These are phyloP conservation scores for Wickerhamiella cacticola DNA, from an alignment of 805 yeast genomes.

Conservation along the genomic window DNA sequence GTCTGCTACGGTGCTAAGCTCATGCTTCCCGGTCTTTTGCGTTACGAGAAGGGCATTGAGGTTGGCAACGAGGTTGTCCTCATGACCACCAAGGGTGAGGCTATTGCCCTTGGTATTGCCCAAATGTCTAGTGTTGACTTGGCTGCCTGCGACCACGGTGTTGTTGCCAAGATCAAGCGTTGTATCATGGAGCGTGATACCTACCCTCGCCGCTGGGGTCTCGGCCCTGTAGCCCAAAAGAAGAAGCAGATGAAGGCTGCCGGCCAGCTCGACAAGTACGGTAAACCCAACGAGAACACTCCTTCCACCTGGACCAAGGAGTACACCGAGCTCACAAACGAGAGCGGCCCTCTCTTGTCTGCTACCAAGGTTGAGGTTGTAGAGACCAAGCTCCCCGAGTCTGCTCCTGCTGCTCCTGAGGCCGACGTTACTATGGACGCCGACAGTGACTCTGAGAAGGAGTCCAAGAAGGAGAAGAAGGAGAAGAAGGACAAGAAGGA, in stretches of 20 bases:
- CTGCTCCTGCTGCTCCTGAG: slow-evolving; percentile 17
- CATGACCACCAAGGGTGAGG: slow-evolving; percentile 99
- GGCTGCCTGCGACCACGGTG: slow-evolving; percentile 95
- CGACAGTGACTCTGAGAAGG: slow-evolving; percentile 39
- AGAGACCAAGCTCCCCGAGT: slow-evolving; percentile 15
- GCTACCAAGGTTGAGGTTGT: slow-evolving; percentile 41
- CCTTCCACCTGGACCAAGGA: slow-evolving; percentile 85
- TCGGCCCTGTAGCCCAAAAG: slow-evolving; percentile 97
- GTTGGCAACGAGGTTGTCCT: slow-evolving; percentile 94
- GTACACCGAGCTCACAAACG: slow-evolving; percentile 46
- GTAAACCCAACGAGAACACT: slow-evolving; percentile 85
- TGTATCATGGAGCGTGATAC: slow-evolving; percentile 99
- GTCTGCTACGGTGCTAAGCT: slow-evolving; percentile 98
- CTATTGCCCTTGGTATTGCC: slow-evolving; percentile 95
- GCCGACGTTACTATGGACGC: slow-evolving; percentile 15
- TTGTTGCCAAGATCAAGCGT: slow-evolving; percentile 96
- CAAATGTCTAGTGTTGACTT: slow-evolving; percentile 98
- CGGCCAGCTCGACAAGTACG: slow-evolving; percentile 93
- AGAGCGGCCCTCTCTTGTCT: slow-evolving; percentile 9
- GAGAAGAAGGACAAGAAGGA: slow-evolving; percentile 45
- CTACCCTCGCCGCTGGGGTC: slow-evolving; percentile 99
- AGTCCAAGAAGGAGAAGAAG: slow-evolving; percentile 41
- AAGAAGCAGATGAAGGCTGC: slow-evolving; percentile 96
- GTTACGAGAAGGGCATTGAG: slow-evolving; percentile 97
- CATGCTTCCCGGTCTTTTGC: slow-evolving; percentile 95